Evolutionary conservation across 108 stramenopile species (phyloP).

Genomic region (Skeletonema marinoi): DNA sequence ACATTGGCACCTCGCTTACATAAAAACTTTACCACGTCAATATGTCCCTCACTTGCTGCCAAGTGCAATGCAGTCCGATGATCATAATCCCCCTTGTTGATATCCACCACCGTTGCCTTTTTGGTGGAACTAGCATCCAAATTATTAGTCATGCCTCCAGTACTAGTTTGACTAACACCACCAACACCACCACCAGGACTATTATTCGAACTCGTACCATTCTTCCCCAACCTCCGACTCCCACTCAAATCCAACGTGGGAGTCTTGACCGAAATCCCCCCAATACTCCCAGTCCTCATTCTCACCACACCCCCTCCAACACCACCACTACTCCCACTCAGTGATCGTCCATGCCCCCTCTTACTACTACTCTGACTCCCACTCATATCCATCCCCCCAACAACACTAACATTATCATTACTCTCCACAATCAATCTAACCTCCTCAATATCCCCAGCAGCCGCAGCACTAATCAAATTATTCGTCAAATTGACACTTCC

Average conservation of each 20-base stretch:
- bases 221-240: slow-evolving; percentile 7
- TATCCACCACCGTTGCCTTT: slow-evolving; percentile 34
- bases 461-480: slow-evolving; percentile 83
- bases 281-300: slow-evolving; percentile 36
- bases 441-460: slow-evolving; percentile 82
- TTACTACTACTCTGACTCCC: neutral
- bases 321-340: neutral
- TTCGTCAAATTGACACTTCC: slow-evolving; percentile 67
- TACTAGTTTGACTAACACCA: too few species aligned
- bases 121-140: neutral
- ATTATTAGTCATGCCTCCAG: too few species aligned
- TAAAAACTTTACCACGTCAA: slow-evolving; percentile 61
- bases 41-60: slow-evolving; percentile 82
- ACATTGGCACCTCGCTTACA: slow-evolving; percentile 73
- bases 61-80: slow-evolving; percentile 90
- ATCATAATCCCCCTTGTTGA: slow-evolving; percentile 88
- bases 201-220: neutral
- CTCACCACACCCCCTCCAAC: slow-evolving; percentile 57
- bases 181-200: neutral
- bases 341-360: too few species aligned
- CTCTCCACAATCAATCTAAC: slow-evolving; percentile 57
- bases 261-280: neutral
- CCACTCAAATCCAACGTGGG: slow-evolving; percentile 23
- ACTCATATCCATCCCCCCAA: slow-evolving; percentile 5
- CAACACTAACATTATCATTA: neutral